Base-by-base conservation (phyloP, 2,329 filamentous ascomycete genomes). In the Alternaria solani region DNA sequence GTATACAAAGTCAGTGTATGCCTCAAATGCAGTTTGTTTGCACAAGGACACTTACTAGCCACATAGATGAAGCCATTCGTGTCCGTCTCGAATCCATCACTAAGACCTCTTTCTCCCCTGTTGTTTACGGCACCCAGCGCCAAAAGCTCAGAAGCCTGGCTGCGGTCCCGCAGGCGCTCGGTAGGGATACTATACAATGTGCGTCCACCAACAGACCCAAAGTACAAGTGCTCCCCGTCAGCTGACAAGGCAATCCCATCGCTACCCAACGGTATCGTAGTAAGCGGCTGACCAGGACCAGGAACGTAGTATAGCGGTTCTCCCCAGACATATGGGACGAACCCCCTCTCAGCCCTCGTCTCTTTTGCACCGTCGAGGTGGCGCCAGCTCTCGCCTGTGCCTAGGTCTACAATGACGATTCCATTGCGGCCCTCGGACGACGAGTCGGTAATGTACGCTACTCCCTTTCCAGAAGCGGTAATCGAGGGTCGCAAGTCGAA, bases 361-460 rank as follows among this genome's bases (percentile, higher is more conserved):
- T 76, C 71, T 0, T 72, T 69, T 25, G 79, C 77, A 48, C 79
- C 76, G 42, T 82, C 77, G 2, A 86, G 77, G 59, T 85, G 84
- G 3, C 84, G 73, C 83, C 83, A 86, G 60, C 78, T 78, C 55
- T 82, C 77, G 7, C 82, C 82, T 0, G 80, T 80, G 7, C 80
- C 81, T 7, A 85, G 80, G 58, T 86, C 84, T 32, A 83, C 84
- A 14, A 83, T 73, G 51, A 86, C 75, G 55, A 86, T 80, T 4
- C 80, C 84, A 55, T 70, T 70, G 83, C 81, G 80, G 38, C 84
- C 83, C 69, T 84, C 81, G 44, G 69, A 68, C 46, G 77, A 81
- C 34, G 79, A 82, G 64, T 86, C 84, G 25, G 83, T 85, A 66
- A 86, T 85, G 69, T 86, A 86, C 0, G 83, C 83, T 14, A 85